Evolutionary conservation across 208 protist species (phyloP).

Genomic region (Leishmania guyanensis): DNA sequence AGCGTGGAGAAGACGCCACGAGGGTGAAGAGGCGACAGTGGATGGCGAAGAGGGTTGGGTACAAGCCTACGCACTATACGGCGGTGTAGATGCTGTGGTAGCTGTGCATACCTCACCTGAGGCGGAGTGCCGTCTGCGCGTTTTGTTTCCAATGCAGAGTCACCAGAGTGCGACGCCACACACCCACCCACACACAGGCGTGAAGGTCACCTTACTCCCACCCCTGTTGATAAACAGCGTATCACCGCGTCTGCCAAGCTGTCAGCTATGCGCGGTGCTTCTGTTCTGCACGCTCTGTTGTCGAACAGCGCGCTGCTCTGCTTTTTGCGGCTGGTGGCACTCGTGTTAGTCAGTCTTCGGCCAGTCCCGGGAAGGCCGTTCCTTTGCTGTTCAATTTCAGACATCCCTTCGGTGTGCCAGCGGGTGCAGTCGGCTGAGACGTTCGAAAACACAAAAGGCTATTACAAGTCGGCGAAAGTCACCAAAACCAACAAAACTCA

Average conservation of each 20-base stretch:
- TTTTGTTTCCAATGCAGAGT: not conserved
- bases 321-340: not conserved
- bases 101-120: not conserved
- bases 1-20: not conserved
- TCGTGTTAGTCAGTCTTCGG: not conserved
- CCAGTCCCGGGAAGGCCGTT: not conserved
- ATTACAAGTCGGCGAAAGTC: not conserved
- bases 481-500: not conserved
- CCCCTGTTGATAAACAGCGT: not conserved
- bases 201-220: not conserved
- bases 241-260: not conserved
- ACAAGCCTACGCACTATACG: not conserved
- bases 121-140: not conserved
- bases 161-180: not conserved
- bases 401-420: not conserved
- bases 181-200: not conserved
- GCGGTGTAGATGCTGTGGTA: not conserved
- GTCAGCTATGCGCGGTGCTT: not conserved
- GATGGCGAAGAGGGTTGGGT: not conserved
- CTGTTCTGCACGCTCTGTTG: not conserved
- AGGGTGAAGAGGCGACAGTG: not conserved
- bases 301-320: not conserved
- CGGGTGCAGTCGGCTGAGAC: not conserved
- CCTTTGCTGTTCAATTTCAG: not conserved
- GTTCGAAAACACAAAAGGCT: not conserved